Evolutionary conservation across 2,329 filamentous ascomycete species (phyloP).

Genomic region (Pseudovirgaria hyperparasitica): DNA sequence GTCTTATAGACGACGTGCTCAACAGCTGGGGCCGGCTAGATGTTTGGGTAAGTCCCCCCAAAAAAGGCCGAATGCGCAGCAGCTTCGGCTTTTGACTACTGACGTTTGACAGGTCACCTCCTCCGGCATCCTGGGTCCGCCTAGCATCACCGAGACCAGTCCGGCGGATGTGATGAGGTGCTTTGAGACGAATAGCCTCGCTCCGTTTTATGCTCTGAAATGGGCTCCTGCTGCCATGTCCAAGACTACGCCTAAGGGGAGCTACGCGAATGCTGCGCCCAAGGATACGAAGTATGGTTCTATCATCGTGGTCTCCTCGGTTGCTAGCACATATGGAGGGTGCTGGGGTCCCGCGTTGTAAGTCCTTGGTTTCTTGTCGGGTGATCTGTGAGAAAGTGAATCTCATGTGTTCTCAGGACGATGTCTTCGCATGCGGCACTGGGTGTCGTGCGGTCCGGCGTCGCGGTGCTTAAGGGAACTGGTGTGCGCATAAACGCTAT

Average conservation of each 20-base stretch:
- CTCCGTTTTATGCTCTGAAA: slow-evolving; percentile 52
- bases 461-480: slow-evolving; percentile 43
- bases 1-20: slow-evolving; percentile 49
- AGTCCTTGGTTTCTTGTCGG: neutral
- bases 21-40: slow-evolving; percentile 40
- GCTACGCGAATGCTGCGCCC: slow-evolving; percentile 47
- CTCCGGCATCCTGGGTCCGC: slow-evolving; percentile 44
- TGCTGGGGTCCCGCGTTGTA: slow-evolving; percentile 1
- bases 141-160: slow-evolving; percentile 40
- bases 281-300: slow-evolving; percentile 49
- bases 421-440: slow-evolving; percentile 48
- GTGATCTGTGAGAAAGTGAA: too few relatives aligned
- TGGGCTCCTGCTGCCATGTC: slow-evolving; percentile 52
- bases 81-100: too few relatives aligned
- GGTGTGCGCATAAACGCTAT: slow-evolving; percentile 47
- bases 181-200: slow-evolving; percentile 48
- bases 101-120: slow-evolving; percentile 51
- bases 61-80: slow-evolving; percentile 10
- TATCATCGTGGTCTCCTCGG: slow-evolving; percentile 48
- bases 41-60: neutral
- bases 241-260: slow-evolving; percentile 42
- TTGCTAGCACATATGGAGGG: slow-evolving; percentile 44
- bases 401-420: slow-evolving; percentile 49
- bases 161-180: slow-evolving; percentile 42
- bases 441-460: slow-evolving; percentile 46